phyloP scores from a whole-genome alignment of 2,329 filamentous ascomycete species.

The Sclerotinia nivalis region DNA sequence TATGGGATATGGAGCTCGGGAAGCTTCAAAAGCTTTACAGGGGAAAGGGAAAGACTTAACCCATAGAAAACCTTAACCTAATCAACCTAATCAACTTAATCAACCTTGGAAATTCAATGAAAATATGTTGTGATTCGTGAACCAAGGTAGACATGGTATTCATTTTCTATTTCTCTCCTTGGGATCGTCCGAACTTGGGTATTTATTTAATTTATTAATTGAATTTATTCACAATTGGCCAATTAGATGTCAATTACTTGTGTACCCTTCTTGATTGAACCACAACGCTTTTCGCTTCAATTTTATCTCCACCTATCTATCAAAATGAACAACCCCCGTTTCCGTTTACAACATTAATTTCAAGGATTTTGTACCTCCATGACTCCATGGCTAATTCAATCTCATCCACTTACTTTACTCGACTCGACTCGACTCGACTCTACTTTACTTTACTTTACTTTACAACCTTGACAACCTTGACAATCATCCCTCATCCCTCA shows the following conservation, averaged over 20 bases:
- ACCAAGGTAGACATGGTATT: neutral
- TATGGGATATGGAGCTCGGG: neutral
- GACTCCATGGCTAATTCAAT: neutral
- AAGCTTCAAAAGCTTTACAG: neutral
- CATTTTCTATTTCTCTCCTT: neutral
- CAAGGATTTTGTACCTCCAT: neutral
- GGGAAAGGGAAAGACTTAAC: no score
- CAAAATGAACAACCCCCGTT: no score
- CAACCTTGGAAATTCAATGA: no score
- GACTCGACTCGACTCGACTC: no score
- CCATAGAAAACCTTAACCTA: no score
- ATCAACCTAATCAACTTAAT: no score
- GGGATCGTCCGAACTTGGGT: constrained; percentile 4
- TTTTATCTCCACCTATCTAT: neutral
- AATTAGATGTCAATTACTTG: neutral
- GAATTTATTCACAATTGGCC: neutral
- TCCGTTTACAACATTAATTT: neutral
- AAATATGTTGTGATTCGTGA: no score
- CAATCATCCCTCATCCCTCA: neutral
- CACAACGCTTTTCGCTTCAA: constrained; percentile 3
- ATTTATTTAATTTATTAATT: neutral
- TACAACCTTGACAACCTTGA: neutral
- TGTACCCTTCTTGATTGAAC: neutral
- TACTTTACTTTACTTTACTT: neutral
- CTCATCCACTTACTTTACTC: accelerated